Evolutionary conservation across 2,329 filamentous ascomycete species (phyloP), one percentile per base, ranked within the genome.

Genomic region (Diplocarpon rosae): DNA sequence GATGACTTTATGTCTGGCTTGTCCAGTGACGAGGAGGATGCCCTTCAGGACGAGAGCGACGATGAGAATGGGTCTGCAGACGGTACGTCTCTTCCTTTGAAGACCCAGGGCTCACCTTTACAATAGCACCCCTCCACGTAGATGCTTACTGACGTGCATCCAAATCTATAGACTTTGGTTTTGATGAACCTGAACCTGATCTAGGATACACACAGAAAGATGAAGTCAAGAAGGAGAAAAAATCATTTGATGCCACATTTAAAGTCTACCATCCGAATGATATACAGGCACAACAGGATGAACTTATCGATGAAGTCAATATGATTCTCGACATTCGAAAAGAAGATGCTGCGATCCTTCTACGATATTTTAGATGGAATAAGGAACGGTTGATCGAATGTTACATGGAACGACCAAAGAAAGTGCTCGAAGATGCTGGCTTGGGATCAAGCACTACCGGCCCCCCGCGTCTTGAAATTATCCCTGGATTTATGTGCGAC

Each of bases 361-460:
- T 98, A 48, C 83, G 92, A 37, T 78, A 92, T 65, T 86, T 85
- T 56, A 77, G 88, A 59, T 98, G 92, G 92, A 96, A 96, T 65
- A 92, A 95, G 63, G 92, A 98, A 62, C 80, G 85, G 32, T 65
- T 98, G 54, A 89, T 96, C 46, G 92, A 98, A 59, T 81, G 87
- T 52, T 96, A 96, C 65, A 95, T 98, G 89, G 90, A 98, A 52
- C 76, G 77, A 40, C 80, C 84, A 3, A 78, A 84, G 47, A 77
- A 83, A 59, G 78, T 92, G 2, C 69, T 96, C 29, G 88, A 95
- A 57, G 80, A 80, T 49, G 89, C 90, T 12, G 92, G 92, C 0
- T 67, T 98, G 27, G 83, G 81, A 30, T 75, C 80, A 43, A 77
- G 71, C 48, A 70, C 75, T n/a, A 66, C 68, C 1, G 68, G 68